These are phyloP conservation scores for Penicillium hesseltinei DNA, from an alignment of 2,329 filamentous ascomycete genomes.

Conservation along the genomic window DNA sequence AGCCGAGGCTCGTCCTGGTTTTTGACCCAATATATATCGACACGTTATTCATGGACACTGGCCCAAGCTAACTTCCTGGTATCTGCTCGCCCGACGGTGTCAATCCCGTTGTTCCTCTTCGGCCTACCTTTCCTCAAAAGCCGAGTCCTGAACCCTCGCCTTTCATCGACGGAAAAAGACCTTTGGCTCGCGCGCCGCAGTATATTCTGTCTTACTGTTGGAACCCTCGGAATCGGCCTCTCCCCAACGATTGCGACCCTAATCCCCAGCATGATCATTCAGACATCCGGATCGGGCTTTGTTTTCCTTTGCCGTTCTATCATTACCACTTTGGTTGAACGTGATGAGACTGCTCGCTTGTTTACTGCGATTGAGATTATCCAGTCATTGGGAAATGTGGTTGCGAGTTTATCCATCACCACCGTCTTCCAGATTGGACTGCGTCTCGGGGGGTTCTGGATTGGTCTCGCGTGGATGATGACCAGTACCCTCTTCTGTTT, in stretches of 20 bases:
- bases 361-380: slow-evolving; percentile 52
- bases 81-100: slow-evolving; percentile 49
- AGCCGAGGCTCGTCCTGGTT: slow-evolving; percentile 49
- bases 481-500: slow-evolving; percentile 35
- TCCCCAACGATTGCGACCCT: slow-evolving; percentile 45
- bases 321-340: slow-evolving; percentile 49
- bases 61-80: slow-evolving; percentile 45
- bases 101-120: slow-evolving; percentile 48
- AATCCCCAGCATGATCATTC: slow-evolving; percentile 47
- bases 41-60: slow-evolving; percentile 51
- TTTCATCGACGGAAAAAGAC: slow-evolving; percentile 44
- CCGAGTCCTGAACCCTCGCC: slow-evolving; percentile 37
- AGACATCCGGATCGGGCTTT: slow-evolving; percentile 51
- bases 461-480: slow-evolving; percentile 50
- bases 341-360: slow-evolving; percentile 49
- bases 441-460: slow-evolving; percentile 47
- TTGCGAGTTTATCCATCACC: slow-evolving; percentile 49
- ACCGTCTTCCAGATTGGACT: slow-evolving; percentile 49
- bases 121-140: slow-evolving; percentile 43
- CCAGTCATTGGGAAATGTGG: slow-evolving; percentile 48
- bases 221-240: slow-evolving; percentile 48
- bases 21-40: slow-evolving; percentile 53
- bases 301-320: slow-evolving; percentile 48
- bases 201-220: slow-evolving; percentile 44
- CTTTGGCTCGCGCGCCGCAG: slow-evolving; percentile 48